Conservation (phyloP, 208 protist genomes). For the Phytomonas sp. region DNA sequence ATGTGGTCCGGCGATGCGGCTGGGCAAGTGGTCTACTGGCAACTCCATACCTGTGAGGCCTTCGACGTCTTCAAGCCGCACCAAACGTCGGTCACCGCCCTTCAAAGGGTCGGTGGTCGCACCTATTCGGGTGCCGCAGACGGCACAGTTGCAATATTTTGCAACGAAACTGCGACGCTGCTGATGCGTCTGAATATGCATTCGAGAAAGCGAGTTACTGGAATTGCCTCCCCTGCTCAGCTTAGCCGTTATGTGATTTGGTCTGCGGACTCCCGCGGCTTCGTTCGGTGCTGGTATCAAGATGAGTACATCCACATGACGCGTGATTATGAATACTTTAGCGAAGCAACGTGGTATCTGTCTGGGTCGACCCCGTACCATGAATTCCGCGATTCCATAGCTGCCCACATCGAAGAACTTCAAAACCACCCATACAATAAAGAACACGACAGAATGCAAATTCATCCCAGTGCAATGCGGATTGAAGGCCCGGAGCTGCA, state of each 20-base stretch:
- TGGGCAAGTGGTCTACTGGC: slow-evolving; percentile 61
- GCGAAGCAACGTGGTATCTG: slow-evolving; percentile 63
- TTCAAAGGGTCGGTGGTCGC: slow-evolving; percentile 52
- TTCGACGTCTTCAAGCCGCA: slow-evolving; percentile 38
- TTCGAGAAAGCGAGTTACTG: slow-evolving; percentile 23
- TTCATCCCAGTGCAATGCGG: slow-evolving; percentile 37
- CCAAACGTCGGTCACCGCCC: slow-evolving; percentile 32
- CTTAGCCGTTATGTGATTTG: slow-evolving; percentile 74
- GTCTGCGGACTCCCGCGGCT: slow-evolving; percentile 54
- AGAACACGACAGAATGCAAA: slow-evolving; percentile 25
- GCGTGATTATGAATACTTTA: slow-evolving; percentile 52
- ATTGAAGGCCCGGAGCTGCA: slow-evolving; percentile 22
- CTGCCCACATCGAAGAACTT: slow-evolving; percentile 37
- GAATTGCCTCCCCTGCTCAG: slow-evolving; percentile 40
- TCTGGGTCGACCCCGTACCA: slow-evolving; percentile 70
- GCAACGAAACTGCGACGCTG: slow-evolving; percentile 32
- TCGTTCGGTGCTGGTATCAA: slow-evolving; percentile 82
- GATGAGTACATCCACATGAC: slow-evolving; percentile 63
- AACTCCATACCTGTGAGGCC: slow-evolving; percentile 60
- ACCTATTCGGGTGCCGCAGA: slow-evolving; percentile 66
- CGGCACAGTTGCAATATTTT: slow-evolving; percentile 60
- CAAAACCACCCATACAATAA: slow-evolving; percentile 29
- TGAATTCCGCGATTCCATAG: slow-evolving; percentile 50
- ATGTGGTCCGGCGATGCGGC: slow-evolving; percentile 80
- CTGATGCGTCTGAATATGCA: slow-evolving; percentile 54